Base-by-base conservation (phyloP, 768 basidiomycete genomes). In the Trametes cingulata region DNA sequence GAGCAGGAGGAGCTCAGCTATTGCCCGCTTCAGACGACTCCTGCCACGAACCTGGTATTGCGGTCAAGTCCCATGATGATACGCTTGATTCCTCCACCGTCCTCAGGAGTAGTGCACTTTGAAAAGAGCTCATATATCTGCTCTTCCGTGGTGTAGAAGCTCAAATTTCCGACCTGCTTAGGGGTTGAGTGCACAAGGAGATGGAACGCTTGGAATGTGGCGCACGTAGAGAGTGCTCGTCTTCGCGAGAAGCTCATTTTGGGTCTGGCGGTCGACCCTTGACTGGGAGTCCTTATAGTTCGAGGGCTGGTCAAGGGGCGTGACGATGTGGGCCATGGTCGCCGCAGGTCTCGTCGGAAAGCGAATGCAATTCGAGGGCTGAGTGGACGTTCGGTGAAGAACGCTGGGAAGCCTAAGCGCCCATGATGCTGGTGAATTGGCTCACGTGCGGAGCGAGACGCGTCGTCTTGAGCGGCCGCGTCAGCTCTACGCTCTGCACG, bases 201-300 rank as follows among this genome's bases (percentile, higher is more conserved):
- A 65, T 36, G n/a, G n/a, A 29, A 7, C 15, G 13, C 52, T 70
- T 61, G 68, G 68, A 14, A 62, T 49, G 50, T 55, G 22, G 77
- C 91, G 72, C 73, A 97, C 93, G 71, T 98, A 98, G 63, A 98
- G 82, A 2, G 96, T 98, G 24, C 87, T 86, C 6, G 93, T 94
- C 69, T 87, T 91, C 42, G 83, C 73, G 39, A 97, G 85, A n/a
- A 92, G 71, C 8, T 93, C 88, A 66, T 87, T 83, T 71, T 95
- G 93, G 64, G 74, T 87, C 65, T 84, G 80, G 63, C 90, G 81
- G 77, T 97, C 90, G 52, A 94, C 76, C 56, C 88, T 84, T 39
- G 82, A 79, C 75, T 95, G 91, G 14, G 92, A 95, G 75, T 99
- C 96, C 73, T 95, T 93, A 77, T 99, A 99, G 73, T 94, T 93